Percentiles rank a stretch among this genome's conserved stretches.
These are phyloP conservation scores for Globisporangium nodosum DNA, from an alignment of 352 stramenopile species.

Conservation along the genomic window DNA sequence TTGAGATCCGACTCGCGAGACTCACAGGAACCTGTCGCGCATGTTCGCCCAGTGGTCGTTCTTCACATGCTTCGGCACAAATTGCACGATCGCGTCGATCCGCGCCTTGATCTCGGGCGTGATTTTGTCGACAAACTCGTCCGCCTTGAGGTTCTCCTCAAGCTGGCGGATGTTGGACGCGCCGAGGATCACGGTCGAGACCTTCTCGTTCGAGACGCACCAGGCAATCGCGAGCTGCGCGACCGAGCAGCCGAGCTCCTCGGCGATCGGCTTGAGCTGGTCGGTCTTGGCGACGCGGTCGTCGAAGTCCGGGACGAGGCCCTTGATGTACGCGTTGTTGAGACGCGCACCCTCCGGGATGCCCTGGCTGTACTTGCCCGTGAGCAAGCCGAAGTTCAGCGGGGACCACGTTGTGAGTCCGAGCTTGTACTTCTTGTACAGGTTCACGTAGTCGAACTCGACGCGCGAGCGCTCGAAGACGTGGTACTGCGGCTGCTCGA, in stretches of 20 bases:
- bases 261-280: conserved; percentile 25
- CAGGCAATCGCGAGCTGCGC: conserved; percentile 48
- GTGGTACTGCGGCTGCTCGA: conserved; percentile 56
- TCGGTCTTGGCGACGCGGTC: conserved; percentile 7
- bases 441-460: conserved; percentile 37
- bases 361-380: conserved; percentile 45
- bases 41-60: too few species aligned
- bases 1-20: too few species aligned
- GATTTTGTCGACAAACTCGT: conserved; percentile 20
- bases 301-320: conserved; percentile 15
- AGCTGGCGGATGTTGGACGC: conserved; percentile 36
- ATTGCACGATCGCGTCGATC: conserved; percentile 33
- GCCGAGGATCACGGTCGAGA: conserved; percentile 51
- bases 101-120: conserved; percentile 39
- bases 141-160: conserved; percentile 40
- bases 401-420: conserved; percentile 45
- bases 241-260: conserved; percentile 32
- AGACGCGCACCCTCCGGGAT: conserved; percentile 23
- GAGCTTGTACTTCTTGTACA: conserved; percentile 52
- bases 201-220: conserved; percentile 42
- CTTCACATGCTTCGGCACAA: too few species aligned
- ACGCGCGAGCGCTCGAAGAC: conserved; percentile 44
- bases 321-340: background rate
- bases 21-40: too few species aligned
- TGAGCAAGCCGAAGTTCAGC: conserved; percentile 38